Conservation (phyloP, 2,329 filamentous ascomycete genomes). For the Talaromyces amestolkiae region DNA sequence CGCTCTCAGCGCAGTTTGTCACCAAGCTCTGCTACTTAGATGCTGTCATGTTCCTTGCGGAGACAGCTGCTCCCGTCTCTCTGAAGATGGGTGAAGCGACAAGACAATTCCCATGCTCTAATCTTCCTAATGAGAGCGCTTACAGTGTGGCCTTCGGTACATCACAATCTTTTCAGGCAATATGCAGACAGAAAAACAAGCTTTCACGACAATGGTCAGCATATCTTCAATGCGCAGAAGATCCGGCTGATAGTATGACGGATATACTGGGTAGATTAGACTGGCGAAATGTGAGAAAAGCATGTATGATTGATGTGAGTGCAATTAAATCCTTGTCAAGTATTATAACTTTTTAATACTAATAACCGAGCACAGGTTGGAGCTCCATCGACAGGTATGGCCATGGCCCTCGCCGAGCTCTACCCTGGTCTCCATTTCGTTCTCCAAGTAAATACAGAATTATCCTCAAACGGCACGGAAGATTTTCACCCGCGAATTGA, state of each 20-base stretch:
- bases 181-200: not conserved
- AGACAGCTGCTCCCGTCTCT: constrained; percentile 35
- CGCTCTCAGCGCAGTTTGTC: constrained; percentile 40
- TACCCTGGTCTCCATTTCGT: not conserved
- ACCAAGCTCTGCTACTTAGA: constrained; percentile 36
- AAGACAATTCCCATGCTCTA: not conserved
- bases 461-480: not conserved
- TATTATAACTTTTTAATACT: not conserved
- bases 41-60: constrained; percentile 41
- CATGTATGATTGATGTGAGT: not conserved
- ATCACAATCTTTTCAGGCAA: not conserved
- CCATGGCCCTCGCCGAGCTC: not conserved
- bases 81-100: constrained; percentile 32
- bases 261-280: not conserved
- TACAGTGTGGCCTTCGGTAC: not conserved
- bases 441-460: not conserved
- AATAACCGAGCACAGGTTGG: not conserved
- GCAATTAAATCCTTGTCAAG: not conserved
- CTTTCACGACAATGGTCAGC: not conserved
- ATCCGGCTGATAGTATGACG: not conserved
- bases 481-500: not conserved
- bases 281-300: not conserved
- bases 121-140: not conserved
- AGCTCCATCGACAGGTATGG: not conserved
- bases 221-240: not conserved